Evolutionary conservation across 257 asterid genomes (phyloP).

Genomic region (Fraxinus cuspidata): DNA sequence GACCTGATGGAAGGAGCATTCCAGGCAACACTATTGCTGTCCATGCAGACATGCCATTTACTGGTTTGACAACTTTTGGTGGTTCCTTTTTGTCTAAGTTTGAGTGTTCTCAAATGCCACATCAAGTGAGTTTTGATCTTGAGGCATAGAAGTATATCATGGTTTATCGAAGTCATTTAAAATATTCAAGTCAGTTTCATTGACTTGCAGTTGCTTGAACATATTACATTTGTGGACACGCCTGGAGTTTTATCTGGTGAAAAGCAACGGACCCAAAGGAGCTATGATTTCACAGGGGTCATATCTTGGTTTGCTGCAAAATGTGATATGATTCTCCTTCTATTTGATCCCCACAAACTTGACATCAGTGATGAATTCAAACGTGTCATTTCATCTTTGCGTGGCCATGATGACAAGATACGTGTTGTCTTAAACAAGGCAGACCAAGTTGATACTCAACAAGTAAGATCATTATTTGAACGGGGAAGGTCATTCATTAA

Average conservation of each 20-base stretch:
- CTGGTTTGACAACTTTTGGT: constrained; percentile 78
- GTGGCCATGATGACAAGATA: constrained; percentile 93
- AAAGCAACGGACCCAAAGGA: constrained; percentile 89
- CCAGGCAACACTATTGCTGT: constrained; percentile 97
- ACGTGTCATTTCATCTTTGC: constrained; percentile 83
- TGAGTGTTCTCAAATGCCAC: constrained; percentile 97
- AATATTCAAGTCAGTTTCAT: constrained; percentile 21
- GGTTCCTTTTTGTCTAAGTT: constrained; percentile 92
- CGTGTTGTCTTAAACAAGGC: constrained; percentile 94
- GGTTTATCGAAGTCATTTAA: neutral
- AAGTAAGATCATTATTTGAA: constrained; percentile 42
- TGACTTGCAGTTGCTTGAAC: constrained; percentile 68
- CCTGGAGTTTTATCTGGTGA: constrained; percentile 99
- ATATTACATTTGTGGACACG: constrained; percentile 90
- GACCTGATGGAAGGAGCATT: constrained; percentile 91
- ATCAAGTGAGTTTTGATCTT: constrained; percentile 69
- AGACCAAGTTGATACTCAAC: constrained; percentile 96
- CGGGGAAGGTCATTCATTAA: constrained; percentile 12
- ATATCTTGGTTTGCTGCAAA: constrained; percentile 99
- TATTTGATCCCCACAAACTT: constrained; percentile 95
- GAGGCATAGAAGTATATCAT: neutral
- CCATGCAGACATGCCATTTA: constrained; percentile 80
- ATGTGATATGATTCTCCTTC: constrained; percentile 83
- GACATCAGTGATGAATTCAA: constrained; percentile 97
- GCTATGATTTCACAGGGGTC: constrained; percentile 96